Evolutionary conservation across 1,284 basidiomycete genomes (phyloP), one percentile per base, ranked within the genome.

Genomic region (Termitomyces sp.): DNA sequence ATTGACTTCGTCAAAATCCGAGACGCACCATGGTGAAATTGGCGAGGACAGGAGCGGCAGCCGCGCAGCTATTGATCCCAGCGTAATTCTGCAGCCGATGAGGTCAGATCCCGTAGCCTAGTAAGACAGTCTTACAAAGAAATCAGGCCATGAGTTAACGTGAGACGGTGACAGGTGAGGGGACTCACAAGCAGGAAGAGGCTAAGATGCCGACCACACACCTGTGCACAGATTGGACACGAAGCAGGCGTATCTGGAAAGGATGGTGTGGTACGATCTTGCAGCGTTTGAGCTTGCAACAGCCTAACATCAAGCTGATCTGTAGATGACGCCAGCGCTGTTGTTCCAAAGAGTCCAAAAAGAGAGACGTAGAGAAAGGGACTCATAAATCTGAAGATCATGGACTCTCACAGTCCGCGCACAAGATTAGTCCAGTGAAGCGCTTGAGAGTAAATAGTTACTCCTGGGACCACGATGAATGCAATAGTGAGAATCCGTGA

Each of bases 11-110:
- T 40, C 18, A 41, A 16, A 49, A 30, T 16, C 26, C 38, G 16
- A 8, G 18, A 64, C 74, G 50, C 49, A 83, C 81, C 68, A 71
- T 74, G 13, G 74, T 68, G 59, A 81, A 72, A 62, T 85, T 83
- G n/a, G 79, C 75, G 30, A 85, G 64, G 0, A 81, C 77, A 1
- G 81, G 79, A 19, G 76, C 74, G 3, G 81, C 81, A 54, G 76
- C 66, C 0, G 80, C 78, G 62, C 83, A 84, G 56, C 74, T 76
- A 58, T 73, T 74, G 54, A 86, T 83, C 44, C 62, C 74, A 19
- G 62, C 59, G 56, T 80, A 85, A 53, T 77, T 72, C 74, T 76
- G 54, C n/a, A 11, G 21, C 35, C 34, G 26, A 28, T n/a, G 3
- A 7, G 10, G 10, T 40, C 30, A 21, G 28, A 39, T 39, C 5